Evolutionary conservation across 2,329 filamentous ascomycete genomes (phyloP).

Genomic region (Thelonectria blattea): DNA sequence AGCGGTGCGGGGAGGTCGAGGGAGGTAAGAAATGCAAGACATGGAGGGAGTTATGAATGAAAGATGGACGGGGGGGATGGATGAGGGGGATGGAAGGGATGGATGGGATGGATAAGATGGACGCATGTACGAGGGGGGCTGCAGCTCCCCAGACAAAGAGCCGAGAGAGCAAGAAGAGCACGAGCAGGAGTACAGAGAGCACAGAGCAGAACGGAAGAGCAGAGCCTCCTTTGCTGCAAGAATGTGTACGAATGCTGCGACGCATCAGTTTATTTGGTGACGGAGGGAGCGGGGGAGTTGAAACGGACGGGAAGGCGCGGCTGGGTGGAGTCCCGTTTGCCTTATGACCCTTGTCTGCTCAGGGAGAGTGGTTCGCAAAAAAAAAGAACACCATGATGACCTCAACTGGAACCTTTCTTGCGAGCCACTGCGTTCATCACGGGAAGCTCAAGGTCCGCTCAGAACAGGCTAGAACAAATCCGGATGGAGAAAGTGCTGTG

Average conservation of each 20-base stretch:
- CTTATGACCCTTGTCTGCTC: not conserved
- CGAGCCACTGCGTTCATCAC: too few relatives aligned
- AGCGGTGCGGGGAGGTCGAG: slow-evolving; percentile 7
- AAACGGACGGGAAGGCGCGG: slow-evolving; percentile 6
- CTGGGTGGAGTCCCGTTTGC: slow-evolving; percentile 15
- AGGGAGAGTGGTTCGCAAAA: slow-evolving; percentile 12
- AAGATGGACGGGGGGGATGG: not conserved
- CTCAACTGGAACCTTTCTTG: too few relatives aligned
- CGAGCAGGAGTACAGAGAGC: not conserved
- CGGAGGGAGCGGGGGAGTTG: slow-evolving; percentile 18
- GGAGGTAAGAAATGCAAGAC: not conserved
- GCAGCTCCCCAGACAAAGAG: not conserved
- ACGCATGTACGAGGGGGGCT: not conserved
- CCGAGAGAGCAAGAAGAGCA: not conserved
- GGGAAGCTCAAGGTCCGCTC: too few relatives aligned
- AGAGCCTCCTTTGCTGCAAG: slow-evolving; percentile 1
- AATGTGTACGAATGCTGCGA: not conserved
- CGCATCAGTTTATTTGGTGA: not conserved
- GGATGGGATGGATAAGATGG: not conserved
- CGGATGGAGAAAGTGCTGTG: not conserved
- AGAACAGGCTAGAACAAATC: not conserved
- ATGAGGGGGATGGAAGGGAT: not conserved
- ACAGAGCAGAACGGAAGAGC: not conserved
- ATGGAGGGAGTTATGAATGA: not conserved
- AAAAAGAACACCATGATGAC: not conserved